A percentile compares a stretch with the other conserved stretches of the same genome.
These are phyloP conservation scores for Monilinia aucupariae DNA, from an alignment of 2,329 filamentous ascomycete species.

Conservation along the genomic window DNA sequence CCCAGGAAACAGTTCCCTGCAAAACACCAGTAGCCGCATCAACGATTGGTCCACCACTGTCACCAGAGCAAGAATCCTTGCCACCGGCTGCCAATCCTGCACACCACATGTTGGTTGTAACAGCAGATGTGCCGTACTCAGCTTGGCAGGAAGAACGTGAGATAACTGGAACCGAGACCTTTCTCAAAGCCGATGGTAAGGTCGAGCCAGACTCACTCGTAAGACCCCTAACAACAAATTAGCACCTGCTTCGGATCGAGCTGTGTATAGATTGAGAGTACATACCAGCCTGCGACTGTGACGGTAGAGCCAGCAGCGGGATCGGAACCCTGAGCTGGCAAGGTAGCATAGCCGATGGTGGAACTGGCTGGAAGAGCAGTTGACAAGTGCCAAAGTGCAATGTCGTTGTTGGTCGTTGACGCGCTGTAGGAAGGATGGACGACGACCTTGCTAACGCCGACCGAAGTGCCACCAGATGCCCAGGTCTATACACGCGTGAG, in stretches of 20 bases:
- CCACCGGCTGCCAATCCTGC: constrained; percentile 24
- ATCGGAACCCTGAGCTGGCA: constrained; percentile 23
- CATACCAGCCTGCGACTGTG: constrained; percentile 17
- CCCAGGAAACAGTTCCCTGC: constrained; percentile 24
- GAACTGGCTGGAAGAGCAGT: constrained; percentile 19
- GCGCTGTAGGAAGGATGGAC: constrained; percentile 23
- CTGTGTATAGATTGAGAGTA: constrained; percentile 15
- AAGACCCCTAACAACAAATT: neutral
- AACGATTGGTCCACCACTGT: constrained; percentile 27
- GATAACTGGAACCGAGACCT: constrained; percentile 23
- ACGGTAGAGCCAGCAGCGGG: constrained; percentile 17
- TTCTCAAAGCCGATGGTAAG: constrained; percentile 20
- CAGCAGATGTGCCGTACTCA: constrained; percentile 19
- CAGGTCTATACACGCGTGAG: constrained; percentile 18
- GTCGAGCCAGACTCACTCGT: constrained; percentile 15
- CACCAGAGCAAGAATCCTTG: constrained; percentile 25
- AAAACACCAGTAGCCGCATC: constrained; percentile 22
- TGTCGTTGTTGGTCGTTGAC: constrained; percentile 16
- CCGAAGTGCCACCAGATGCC: constrained; percentile 23
- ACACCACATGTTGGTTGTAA: constrained; percentile 25
- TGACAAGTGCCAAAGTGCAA: constrained; percentile 25
- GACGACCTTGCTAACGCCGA: constrained; percentile 18
- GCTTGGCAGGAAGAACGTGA: constrained; percentile 20
- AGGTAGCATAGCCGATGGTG: constrained; percentile 23
- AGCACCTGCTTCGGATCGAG: neutral